A percentile compares a stretch with the other conserved stretches of the same genome.
Conservation (phyloP, 202 grass and related monocot genomes). For the Cymbopogon flexuosus region DNA sequence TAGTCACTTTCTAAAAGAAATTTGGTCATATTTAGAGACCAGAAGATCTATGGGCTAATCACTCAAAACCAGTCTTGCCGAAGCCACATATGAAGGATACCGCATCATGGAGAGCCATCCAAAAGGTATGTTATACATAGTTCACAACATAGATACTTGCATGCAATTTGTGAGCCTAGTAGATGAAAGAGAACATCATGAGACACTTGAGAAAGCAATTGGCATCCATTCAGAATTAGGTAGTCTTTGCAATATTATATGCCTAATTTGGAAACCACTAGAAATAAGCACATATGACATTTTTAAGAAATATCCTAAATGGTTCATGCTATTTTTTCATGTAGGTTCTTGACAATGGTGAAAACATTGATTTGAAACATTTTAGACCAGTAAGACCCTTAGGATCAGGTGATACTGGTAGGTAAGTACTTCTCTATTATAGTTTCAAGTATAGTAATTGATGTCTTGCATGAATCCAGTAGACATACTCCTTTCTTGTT, state of each 20-base stretch:
- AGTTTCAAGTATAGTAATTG: background rate
- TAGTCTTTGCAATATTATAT: conserved; percentile 26
- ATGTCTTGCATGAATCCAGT: background rate
- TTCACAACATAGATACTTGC: conserved; percentile 9
- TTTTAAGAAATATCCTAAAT: conserved; percentile 7
- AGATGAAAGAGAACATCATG: background rate
- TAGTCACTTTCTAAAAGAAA: conserved; percentile 23
- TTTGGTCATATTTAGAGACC: conserved; percentile 45
- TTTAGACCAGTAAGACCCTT: conserved; percentile 84
- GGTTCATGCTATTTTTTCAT: conserved; percentile 20
- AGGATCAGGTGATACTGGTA: conserved; percentile 91
- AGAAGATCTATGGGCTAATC: conserved; percentile 95
- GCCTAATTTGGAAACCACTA: background rate
- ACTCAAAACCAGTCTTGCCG: conserved; percentile 70
- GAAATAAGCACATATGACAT: background rate
- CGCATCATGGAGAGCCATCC: conserved; percentile 65
- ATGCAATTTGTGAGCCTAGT: conserved; percentile 15
- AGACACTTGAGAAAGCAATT: conserved; percentile 16
- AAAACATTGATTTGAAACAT: conserved; percentile 81
- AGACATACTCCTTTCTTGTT: background rate
- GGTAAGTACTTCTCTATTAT: conserved; percentile 36
- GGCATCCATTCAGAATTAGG: background rate
- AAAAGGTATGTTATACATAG: conserved; percentile 49
- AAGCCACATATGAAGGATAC: conserved; percentile 80
- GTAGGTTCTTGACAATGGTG: conserved; percentile 65